These are phyloP conservation scores for Scutellaria barbata DNA, from an alignment of 257 asterid genomes.

Conservation along the genomic window DNA sequence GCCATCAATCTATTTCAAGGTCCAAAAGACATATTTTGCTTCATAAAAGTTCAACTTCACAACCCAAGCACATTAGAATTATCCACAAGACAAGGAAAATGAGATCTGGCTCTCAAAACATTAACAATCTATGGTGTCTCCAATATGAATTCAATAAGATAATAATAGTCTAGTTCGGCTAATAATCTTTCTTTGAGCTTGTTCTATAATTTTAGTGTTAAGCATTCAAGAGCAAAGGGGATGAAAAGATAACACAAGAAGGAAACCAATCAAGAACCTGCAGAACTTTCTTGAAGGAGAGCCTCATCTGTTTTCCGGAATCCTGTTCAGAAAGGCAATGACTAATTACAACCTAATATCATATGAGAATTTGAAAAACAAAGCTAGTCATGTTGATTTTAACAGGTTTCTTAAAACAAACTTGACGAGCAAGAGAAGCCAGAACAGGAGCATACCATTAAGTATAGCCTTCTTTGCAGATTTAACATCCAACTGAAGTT, in stretches of 20 bases:
- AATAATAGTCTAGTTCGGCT: not conserved
- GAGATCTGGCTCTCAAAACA: not conserved
- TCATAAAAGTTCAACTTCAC: slow-evolving; percentile 12
- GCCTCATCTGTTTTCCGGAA: slow-evolving; percentile 79
- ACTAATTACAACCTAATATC: not conserved
- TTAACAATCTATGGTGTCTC: not conserved
- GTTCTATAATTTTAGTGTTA: not conserved
- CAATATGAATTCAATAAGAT: not conserved
- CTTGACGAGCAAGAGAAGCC: not conserved
- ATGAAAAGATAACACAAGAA: slow-evolving; percentile 27
- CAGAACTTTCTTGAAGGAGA: slow-evolving; percentile 74
- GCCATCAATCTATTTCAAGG: slow-evolving; percentile 16
- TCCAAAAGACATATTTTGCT: slow-evolving; percentile 6
- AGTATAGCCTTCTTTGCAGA: slow-evolving; percentile 81
- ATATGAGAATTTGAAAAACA: slow-evolving; percentile 9
- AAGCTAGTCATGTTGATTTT: slow-evolving; percentile 10
- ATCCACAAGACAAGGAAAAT: not conserved
- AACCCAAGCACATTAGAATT: not conserved
- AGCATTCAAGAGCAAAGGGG: slow-evolving; percentile 7
- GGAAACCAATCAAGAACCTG: slow-evolving; percentile 55
- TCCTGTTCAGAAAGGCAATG: slow-evolving; percentile 47
- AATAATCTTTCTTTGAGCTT: not conserved
- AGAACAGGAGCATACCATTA: slow-evolving; percentile 53
- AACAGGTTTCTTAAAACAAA: slow-evolving; percentile 22
- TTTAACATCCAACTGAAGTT: slow-evolving; percentile 83